Conservation (phyloP, 352 stramenopile species). For the Thalassiosira hispida region DNA sequence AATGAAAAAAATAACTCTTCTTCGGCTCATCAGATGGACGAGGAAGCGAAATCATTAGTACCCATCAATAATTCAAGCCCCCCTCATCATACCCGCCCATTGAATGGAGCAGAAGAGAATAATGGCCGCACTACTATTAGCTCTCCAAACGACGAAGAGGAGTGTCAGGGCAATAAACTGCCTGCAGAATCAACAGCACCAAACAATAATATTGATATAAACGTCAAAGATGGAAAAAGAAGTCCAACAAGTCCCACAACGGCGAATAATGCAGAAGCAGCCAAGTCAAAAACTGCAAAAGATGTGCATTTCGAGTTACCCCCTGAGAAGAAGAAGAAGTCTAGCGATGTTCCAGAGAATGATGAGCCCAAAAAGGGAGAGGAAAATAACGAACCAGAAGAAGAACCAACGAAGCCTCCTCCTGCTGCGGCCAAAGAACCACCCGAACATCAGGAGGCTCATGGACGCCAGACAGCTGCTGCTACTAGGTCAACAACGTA, state of each 20-base stretch:
- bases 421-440: background rate
- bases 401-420: background rate
- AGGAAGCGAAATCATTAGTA: background rate
- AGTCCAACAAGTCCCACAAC: too few species aligned
- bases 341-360: conserved; percentile 1
- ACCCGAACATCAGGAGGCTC: conserved; percentile 6
- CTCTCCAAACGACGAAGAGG: background rate
- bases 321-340: background rate
- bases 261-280: too few species aligned
- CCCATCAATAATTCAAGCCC: background rate
- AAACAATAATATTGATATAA: conserved; percentile 2
- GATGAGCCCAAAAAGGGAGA: background rate
- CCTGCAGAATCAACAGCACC: background rate
- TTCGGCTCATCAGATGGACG: background rate
- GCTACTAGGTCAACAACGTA: background rate
- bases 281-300: background rate
- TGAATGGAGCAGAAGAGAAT: background rate
- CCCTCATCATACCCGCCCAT: background rate
- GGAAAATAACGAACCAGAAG: background rate
- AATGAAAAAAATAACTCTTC: background rate
- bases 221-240: too few species aligned
- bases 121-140: background rate
- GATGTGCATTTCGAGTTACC: conserved; percentile 6
- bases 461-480: background rate
- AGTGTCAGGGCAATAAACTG: background rate